Percentiles rank a stretch among this genome's conserved stretches.
Conservation (phyloP, 768 basidiomycete genomes). For the Psilocybe azurescens region DNA sequence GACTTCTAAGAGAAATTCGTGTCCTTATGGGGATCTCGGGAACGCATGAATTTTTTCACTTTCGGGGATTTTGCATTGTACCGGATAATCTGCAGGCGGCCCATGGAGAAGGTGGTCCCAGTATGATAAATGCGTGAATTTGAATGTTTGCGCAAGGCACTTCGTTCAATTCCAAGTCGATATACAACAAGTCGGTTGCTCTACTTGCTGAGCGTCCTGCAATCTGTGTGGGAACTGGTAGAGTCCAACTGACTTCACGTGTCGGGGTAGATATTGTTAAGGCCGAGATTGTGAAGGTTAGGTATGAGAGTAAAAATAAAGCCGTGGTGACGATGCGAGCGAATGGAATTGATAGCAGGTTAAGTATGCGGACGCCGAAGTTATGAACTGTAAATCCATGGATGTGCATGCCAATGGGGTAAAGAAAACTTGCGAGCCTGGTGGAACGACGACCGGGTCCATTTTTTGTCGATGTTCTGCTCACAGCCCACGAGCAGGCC, state of each 20-base stretch:
- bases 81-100: background rate
- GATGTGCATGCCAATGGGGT: conserved; percentile 16
- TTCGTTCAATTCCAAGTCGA: background rate
- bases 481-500: background rate
- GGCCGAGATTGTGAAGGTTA: conserved; percentile 1
- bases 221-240: background rate
- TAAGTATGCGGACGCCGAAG: background rate
- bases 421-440: conserved; percentile 15
- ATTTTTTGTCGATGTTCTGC: background rate
- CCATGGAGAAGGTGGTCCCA: background rate
- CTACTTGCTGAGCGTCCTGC: background rate
- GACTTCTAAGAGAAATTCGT: conserved; percentile 15
- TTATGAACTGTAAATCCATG: background rate
- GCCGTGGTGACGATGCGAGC: conserved; percentile 7
- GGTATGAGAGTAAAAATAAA: conserved; percentile 12
- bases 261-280: conserved; percentile 7
- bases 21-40: conserved; percentile 18
- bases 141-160: background rate
- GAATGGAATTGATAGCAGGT: conserved; percentile 2
- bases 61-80: conserved; percentile 14
- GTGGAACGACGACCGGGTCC: conserved; percentile 13
- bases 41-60: background rate
- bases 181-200: too few relatives aligned
- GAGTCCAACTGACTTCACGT: background rate
- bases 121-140: background rate